Evolutionary conservation across 352 stramenopile genomes (phyloP), one percentile per base, ranked within the genome.

Genomic region (Phytophthora idaei): DNA sequence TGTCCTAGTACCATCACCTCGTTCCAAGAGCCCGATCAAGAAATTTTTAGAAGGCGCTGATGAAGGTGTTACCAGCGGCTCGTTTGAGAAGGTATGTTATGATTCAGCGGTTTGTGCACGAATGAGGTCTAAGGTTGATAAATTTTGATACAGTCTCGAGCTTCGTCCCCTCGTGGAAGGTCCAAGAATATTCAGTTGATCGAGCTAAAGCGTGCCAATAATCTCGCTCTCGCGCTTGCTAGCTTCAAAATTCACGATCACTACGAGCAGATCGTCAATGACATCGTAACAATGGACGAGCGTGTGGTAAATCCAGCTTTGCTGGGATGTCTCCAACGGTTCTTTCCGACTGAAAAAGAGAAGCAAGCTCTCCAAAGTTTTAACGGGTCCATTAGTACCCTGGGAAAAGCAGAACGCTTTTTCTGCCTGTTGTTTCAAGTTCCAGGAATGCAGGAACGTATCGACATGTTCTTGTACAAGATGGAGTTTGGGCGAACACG

Each of bases 381-480:
- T 41, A 45, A 64, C 7, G 87, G 81, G 0, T 71, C 81, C 0
- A 21, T 81, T 2, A 74, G 71, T 27, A 78, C 64, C 1, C 71
- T 94, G 15, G 85, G 87, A 12, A 90, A 89, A 50, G 81, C 87
- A 27, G 87, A 94, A 36, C 74, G 80, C 27, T 94, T 94, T 59
- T 86, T 93, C 39, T 86, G 64, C 48, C 60, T 83, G 39, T 50
- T 93, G 25, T 78, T 93, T 32, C 80, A 83, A 71, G 73, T 93
- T 8, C 69, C 81, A 6, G 63, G 77, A 7, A 83, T 91, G 63
- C 70, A 82, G 15, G 67, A 81, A 36, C 77, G 82, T 15, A 90
- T 93, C 48, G 81, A 93, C 28, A 89, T 84, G 65, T 90, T 93
- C 15, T 58, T 91, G 31, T 93, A 89, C 68, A 93, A 91, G 59